These are phyloP conservation scores for Ottelia alismoides DNA, from an alignment of 106 monocot genomes.

Conservation along the genomic window DNA sequence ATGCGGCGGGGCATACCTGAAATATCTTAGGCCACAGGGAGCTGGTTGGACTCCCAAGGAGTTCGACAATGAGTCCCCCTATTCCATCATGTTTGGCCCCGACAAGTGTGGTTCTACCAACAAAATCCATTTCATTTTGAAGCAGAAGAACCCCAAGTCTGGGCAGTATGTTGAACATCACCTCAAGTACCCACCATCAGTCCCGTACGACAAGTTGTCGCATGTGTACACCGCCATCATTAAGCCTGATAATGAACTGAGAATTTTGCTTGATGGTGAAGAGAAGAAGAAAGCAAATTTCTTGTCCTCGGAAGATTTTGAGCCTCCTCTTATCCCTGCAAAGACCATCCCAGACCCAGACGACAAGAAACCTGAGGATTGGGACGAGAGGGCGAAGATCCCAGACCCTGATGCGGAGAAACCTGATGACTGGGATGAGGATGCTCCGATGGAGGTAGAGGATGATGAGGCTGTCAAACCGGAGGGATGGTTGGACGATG, in stretches of 20 bases:
- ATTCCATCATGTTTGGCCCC: conserved; percentile 85
- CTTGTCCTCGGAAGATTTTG: conserved; percentile 58
- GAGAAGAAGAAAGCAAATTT: conserved; percentile 72
- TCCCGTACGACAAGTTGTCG: conserved; percentile 61
- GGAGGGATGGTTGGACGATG: conserved; percentile 88
- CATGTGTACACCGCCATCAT: conserved; percentile 80
- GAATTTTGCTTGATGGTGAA: conserved; percentile 70
- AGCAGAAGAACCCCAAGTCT: conserved; percentile 64
- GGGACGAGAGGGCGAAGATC: conserved; percentile 84
- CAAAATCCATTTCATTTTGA: conserved; percentile 71
- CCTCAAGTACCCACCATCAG: conserved; percentile 62
- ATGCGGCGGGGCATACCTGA: conserved; percentile 79
- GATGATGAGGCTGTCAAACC: conserved; percentile 76
- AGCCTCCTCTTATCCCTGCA: conserved; percentile 59
- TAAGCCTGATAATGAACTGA: conserved; percentile 50
- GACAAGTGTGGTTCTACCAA: conserved; percentile 70
- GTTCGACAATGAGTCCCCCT: conserved; percentile 74
- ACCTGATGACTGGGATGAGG: conserved; percentile 91
- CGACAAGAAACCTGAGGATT: conserved; percentile 86
- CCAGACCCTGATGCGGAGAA: conserved; percentile 68
- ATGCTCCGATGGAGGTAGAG: conserved; percentile 78
- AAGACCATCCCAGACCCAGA: conserved; percentile 77
- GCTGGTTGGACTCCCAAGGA: conserved; percentile 60
- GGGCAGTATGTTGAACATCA: conserved; percentile 63
- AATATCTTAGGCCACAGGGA: conserved; percentile 65